Conservation (phyloP, 2,329 filamentous ascomycete species). For the Rhynchosporium secalis region DNA sequence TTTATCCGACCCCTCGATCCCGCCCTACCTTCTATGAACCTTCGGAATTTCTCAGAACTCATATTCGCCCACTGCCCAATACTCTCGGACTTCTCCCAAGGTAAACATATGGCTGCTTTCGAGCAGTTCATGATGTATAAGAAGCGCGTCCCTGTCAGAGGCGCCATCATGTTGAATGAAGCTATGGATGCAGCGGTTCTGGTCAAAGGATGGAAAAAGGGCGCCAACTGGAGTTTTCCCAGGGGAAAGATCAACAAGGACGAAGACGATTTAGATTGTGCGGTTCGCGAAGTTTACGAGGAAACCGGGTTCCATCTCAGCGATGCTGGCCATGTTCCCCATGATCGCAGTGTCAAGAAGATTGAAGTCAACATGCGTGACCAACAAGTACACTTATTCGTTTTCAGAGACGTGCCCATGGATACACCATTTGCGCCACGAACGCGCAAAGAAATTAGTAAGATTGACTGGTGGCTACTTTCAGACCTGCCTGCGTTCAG, state of each 20-base stretch:
- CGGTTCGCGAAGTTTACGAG: constrained; percentile 90
- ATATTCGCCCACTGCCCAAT: constrained; percentile 95
- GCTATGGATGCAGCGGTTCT: constrained; percentile 92
- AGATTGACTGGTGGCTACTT: constrained; percentile 91
- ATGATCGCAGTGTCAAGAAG: constrained; percentile 71
- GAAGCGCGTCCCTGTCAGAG: constrained; percentile 87
- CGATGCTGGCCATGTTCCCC: constrained; percentile 72
- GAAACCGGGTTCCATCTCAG: constrained; percentile 89
- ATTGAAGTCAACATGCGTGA: constrained; percentile 90
- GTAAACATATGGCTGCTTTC: constrained; percentile 80
- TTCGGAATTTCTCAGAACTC: constrained; percentile 81
- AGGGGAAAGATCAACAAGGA: constrained; percentile 98
- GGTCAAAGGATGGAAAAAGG: constrained; percentile 98
- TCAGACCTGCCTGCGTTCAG: constrained; percentile 81
- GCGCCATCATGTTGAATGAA: constrained; percentile 88
- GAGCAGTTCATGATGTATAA: constrained; percentile 94
- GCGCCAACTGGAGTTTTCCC: constrained; percentile 94
- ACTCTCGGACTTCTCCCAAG: constrained; percentile 75
- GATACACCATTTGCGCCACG: constrained; percentile 85
- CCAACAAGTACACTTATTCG: constrained; percentile 89
- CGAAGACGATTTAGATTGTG: constrained; percentile 90
- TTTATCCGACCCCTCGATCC: constrained; percentile 92
- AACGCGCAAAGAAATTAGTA: constrained; percentile 96
- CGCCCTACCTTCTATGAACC: constrained; percentile 77
- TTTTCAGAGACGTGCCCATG: constrained; percentile 85